Evolutionary conservation across 1,284 basidiomycete genomes (phyloP).

Genomic region (Polyporus tsugae): DNA sequence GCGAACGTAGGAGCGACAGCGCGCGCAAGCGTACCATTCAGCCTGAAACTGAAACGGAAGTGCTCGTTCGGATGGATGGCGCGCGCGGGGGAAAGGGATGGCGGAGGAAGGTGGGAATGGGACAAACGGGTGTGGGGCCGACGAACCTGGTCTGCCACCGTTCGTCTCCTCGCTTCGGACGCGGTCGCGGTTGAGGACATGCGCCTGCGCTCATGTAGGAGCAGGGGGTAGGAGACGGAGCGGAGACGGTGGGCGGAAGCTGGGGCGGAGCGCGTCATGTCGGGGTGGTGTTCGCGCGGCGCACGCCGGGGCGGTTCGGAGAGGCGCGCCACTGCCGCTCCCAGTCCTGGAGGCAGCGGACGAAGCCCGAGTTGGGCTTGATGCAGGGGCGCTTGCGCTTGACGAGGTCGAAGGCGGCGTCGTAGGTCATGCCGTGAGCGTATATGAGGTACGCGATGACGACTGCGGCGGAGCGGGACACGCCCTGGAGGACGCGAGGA

Average conservation of each 20-base stretch:
- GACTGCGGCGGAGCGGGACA: conserved; percentile 72
- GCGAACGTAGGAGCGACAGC: no score
- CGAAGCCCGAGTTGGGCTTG: conserved; percentile 71
- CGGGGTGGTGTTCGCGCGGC: conserved; percentile 35
- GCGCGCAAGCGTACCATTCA: background rate
- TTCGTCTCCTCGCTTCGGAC: background rate
- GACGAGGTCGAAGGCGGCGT: conserved; percentile 63
- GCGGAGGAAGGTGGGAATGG: background rate
- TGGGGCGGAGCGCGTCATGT: conserved; percentile 14
- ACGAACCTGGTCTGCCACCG: background rate
- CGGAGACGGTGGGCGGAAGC: background rate
- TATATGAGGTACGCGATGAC: conserved; percentile 75
- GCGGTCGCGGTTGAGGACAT: background rate
- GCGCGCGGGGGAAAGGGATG: background rate
- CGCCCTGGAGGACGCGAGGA: conserved; percentile 53
- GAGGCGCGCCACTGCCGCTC: conserved; percentile 36
- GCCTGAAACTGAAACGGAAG: background rate
- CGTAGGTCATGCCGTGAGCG: conserved; percentile 71
- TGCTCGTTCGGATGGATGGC: background rate
- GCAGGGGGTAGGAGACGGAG: background rate
- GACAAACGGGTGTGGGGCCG: background rate
- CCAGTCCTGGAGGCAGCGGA: conserved; percentile 42
- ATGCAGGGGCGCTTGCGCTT: conserved; percentile 70
- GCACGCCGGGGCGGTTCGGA: conserved; percentile 27
- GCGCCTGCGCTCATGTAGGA: background rate